Base-by-base conservation (phyloP, 73 alveolate genomes). In the Paraurostyla sp. region DNA sequence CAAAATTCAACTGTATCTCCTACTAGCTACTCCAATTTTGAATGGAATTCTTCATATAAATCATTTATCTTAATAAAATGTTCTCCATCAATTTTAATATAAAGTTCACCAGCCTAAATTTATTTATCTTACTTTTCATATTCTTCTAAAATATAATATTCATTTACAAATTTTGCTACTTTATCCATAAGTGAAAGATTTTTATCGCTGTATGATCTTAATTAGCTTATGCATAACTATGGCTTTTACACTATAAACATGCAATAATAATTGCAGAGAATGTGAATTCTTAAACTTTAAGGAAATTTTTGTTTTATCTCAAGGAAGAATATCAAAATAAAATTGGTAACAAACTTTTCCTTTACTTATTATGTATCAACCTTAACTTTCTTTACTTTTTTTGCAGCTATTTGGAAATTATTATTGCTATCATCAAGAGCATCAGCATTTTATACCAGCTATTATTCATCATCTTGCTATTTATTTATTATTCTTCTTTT, bases 191-290 rank as follows among this genome's bases (percentile, higher is more conserved):
- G 41, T 0, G 82, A 65, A 16, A 65, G 7, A 40, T 40, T 40
- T 65, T 65, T 65, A 11, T 65, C 82, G 18, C n/a, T 38, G 23
- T 38, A 65, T 36, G 16, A 32, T 9, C 82, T 32, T 35, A 65
- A 22, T 13, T 65, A 22, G 41, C 82, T 11, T 11, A 65, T 65
- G 25, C 82, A 38, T 2, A 65, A 22, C 32, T 65, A 35, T 36
- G 82, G 82, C 38, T 35, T 65, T 65, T 65, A 35, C 3, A 35
- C 82, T 11, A 65, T 65, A 18, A 65, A 36, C 82, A 65, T 65
- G 0, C 60, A 65, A 65, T 65, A 65, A 58, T 65, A 65, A 38
- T 65, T 65, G 82, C 82, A 65, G 6, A 65, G 58, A 13, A 65
- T 65, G 23, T 65, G 82, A 15, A 65, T 65, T 65, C 25, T 65